Evolutionary conservation across 2,329 filamentous ascomycete genomes (phyloP).

Genomic region (Cladosporium sp.): DNA sequence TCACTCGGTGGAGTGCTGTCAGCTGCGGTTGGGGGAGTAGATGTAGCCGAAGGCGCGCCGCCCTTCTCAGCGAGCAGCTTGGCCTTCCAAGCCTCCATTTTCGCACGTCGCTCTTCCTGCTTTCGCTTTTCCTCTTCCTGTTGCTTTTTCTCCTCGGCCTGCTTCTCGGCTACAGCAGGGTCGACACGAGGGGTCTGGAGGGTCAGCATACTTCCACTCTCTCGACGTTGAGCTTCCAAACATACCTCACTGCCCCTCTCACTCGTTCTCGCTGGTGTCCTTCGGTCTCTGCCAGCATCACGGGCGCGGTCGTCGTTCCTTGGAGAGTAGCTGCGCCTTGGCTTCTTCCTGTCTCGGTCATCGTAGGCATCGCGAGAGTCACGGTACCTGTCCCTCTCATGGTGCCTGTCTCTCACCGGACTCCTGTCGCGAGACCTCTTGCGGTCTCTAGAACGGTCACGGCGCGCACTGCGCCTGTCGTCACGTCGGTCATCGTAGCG

Average conservation of each 20-base stretch:
- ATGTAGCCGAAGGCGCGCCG: conserved; percentile 17
- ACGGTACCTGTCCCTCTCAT: conserved; percentile 16
- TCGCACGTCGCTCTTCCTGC: conserved; percentile 63
- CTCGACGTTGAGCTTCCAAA: conserved; percentile 17
- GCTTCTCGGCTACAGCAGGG: conserved; percentile 13
- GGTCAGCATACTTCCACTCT: conserved; percentile 13
- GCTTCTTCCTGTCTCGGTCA: conserved; percentile 19
- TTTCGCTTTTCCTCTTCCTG: conserved; percentile 34
- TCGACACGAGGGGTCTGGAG: conserved; percentile 18
- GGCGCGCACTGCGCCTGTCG: conserved; percentile 18
- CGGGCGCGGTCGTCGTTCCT: conserved; percentile 20
- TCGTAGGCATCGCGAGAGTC: conserved; percentile 21
- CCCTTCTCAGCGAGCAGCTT: conserved; percentile 62
- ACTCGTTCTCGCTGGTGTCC: conserved; percentile 32
- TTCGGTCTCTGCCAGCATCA: conserved; percentile 59
- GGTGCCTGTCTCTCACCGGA: conserved; percentile 20
- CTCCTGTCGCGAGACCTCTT: conserved; percentile 18
- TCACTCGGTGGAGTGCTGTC: conserved; percentile 43
- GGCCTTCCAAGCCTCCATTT: conserved; percentile 87
- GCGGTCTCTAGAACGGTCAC: conserved; percentile 18
- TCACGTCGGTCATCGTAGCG: conserved; percentile 21
- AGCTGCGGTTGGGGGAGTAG: conserved; percentile 18
- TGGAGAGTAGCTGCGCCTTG: conserved; percentile 16
- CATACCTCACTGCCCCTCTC: conserved; percentile 56
- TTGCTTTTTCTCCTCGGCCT: conserved; percentile 37